These are phyloP conservation scores for Cyclotella sp. DNA, from an alignment of 108 stramenopile species.

Conservation along the genomic window DNA sequence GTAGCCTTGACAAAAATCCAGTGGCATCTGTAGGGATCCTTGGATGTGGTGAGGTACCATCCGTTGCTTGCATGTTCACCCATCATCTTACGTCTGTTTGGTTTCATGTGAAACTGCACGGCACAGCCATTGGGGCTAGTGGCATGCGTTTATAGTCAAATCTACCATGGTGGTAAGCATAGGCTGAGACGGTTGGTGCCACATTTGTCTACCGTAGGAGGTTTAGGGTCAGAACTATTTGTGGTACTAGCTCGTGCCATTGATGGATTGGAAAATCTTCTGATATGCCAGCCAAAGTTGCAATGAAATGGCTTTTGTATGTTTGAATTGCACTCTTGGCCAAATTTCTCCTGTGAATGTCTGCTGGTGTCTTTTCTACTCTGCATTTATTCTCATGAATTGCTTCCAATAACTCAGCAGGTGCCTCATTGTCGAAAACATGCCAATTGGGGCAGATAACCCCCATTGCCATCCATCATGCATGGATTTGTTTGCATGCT, in stretches of 20 bases:
- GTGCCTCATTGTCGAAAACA: not conserved
- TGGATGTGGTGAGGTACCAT: slow-evolving; percentile 8
- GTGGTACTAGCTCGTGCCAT: not conserved
- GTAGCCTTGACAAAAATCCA: slow-evolving; percentile 6
- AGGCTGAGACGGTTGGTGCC: slow-evolving; percentile 34
- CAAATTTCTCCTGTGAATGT: slow-evolving; percentile 38
- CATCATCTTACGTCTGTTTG: slow-evolving; percentile 8
- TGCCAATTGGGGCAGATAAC: slow-evolving; percentile 9
- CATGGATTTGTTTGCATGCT: slow-evolving; percentile 3
- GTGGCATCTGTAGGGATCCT: slow-evolving; percentile 25
- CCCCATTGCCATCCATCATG: slow-evolving; percentile 11
- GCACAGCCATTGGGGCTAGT: slow-evolving; percentile 37
- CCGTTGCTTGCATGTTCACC: slow-evolving; percentile 7
- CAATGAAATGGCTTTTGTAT: slow-evolving; percentile 57
- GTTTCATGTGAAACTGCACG: slow-evolving; percentile 28
- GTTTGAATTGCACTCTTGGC: slow-evolving; percentile 62
- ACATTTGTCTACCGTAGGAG: slow-evolving; percentile 32
- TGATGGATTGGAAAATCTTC: slow-evolving; percentile 5
- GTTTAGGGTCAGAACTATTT: slow-evolving; percentile 24
- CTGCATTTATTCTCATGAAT: not conserved
- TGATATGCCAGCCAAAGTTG: slow-evolving; percentile 38
- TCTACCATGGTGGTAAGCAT: not conserved
- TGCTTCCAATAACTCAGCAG: not conserved
- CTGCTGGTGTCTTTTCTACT: slow-evolving; percentile 38
- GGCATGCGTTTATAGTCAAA: slow-evolving; percentile 52